Percentiles rank a stretch among this genome's conserved stretches.
Evolutionary conservation across 1,284 basidiomycete species (phyloP).

Genomic region (Coniferiporia weirii): DNA sequence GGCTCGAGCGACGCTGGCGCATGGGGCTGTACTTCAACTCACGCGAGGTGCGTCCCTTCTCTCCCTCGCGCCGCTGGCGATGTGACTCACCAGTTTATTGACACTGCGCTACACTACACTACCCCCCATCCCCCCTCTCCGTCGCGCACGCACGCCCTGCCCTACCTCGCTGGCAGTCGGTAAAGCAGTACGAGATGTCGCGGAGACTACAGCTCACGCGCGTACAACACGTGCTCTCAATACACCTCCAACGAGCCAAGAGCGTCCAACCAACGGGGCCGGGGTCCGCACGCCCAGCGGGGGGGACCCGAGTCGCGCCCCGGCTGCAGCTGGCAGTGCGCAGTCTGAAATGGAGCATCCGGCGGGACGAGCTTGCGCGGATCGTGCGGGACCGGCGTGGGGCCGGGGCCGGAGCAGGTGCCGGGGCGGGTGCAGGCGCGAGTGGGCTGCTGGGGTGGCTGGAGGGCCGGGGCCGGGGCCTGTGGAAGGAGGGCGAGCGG

Average conservation of each 20-base stretch:
- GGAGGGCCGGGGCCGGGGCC: slow-evolving; percentile 40
- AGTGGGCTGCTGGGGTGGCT: slow-evolving; percentile 48
- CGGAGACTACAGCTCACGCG: slow-evolving; percentile 44
- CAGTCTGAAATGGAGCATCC: slow-evolving; percentile 53
- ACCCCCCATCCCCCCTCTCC: too few relatives aligned
- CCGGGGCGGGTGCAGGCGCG: too few relatives aligned
- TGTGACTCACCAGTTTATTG: too few relatives aligned
- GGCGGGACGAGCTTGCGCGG: slow-evolving; percentile 50
- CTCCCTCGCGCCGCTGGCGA: slow-evolving; percentile 7
- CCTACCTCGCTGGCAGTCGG: slow-evolving; percentile 41
- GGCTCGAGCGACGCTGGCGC: slow-evolving; percentile 59
- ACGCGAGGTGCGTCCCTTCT: slow-evolving; percentile 39
- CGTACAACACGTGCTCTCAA: slow-evolving; percentile 42
- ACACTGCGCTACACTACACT: too few relatives aligned
- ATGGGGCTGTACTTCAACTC: slow-evolving; percentile 61
- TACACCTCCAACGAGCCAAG: slow-evolving; percentile 41
- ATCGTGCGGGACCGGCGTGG: slow-evolving; percentile 22
- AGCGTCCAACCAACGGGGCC: too few relatives aligned
- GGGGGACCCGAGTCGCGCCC: slow-evolving; percentile 35
- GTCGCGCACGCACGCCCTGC: too few relatives aligned
- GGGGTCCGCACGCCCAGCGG: slow-evolving; percentile 29
- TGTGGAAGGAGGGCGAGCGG: slow-evolving; percentile 50
- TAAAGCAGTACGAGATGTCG: slow-evolving; percentile 53
- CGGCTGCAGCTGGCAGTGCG: slow-evolving; percentile 50
- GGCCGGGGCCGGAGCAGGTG: too few relatives aligned